phyloP scores from a whole-genome alignment of 2,329 filamentous ascomycete species.

The Coniochaeta sp. region DNA sequence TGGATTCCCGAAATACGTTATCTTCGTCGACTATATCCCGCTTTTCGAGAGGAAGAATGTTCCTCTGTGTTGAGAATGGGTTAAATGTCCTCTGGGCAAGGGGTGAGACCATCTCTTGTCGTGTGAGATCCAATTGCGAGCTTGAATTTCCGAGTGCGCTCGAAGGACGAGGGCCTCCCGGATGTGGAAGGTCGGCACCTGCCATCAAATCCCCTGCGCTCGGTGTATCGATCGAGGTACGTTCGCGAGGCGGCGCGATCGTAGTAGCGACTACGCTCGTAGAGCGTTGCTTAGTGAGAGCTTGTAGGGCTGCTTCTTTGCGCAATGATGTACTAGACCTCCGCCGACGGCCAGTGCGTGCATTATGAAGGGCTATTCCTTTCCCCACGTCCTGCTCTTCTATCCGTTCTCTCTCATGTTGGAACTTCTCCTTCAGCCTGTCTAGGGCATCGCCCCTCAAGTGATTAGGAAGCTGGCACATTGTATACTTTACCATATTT shows the following conservation, averaged over 20 bases:
- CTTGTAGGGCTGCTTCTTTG: constrained; percentile 71
- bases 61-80: constrained; percentile 46
- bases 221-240: constrained; percentile 37
- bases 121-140: constrained; percentile 21
- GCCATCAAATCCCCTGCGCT: constrained; percentile 74
- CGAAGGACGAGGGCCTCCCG: constrained; percentile 37
- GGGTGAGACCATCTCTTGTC: constrained; percentile 32
- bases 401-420: constrained; percentile 72
- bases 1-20: constrained; percentile 77
- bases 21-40: constrained; percentile 86
- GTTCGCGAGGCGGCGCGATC: constrained; percentile 31
- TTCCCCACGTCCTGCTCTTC: constrained; percentile 77
- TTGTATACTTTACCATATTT: constrained; percentile 88
- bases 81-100: constrained; percentile 44
- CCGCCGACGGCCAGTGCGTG: constrained; percentile 54
- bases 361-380: constrained; percentile 91
- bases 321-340: constrained; percentile 67
- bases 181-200: constrained; percentile 64
- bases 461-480: constrained; percentile 84
- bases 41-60: constrained; percentile 50
- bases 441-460: constrained; percentile 76
- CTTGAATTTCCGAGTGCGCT: constrained; percentile 11
- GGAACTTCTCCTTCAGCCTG: constrained; percentile 88
- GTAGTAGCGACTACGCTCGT: constrained; percentile 33
- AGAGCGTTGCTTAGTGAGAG: constrained; percentile 43